Base-by-base conservation (phyloP, 2,329 filamentous ascomycete genomes). In the Ploettnerulaceae sp. region DNA sequence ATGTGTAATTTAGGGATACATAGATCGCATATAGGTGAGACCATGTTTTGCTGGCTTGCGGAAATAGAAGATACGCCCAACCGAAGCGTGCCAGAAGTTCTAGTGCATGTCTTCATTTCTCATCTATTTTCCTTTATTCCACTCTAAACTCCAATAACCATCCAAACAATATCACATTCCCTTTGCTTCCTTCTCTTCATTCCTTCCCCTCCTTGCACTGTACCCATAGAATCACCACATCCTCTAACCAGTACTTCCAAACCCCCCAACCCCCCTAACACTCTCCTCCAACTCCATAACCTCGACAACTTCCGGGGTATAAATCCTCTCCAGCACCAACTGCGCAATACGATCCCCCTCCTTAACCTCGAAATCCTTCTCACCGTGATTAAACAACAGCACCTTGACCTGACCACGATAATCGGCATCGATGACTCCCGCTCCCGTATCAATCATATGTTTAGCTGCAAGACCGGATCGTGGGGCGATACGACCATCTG, bases 381-480 rank as follows among this genome's bases (percentile, higher is more conserved):
- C 89, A 41, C 77, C 77, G 67, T 95, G 84, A 71, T 98, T 98
- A 69, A 97, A 97, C 42, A 98, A 79, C 57, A 98, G 76, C 20
- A 98, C 86, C 74, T 94, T 95, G 61, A 98, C 84, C 57, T 86
- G 86, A 15, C 93, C 93, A 26, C 93, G 80, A 73, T 98, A 98
- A 69, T 98, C 93, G 25, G 91, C 90, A 67, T 98, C 93, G 60
- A 98, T 97, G 55, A 98, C 93, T 45, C 93, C 93, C 0, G 93
- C 93, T 53, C 94, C 89, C 0, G 87, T 93, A 67, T 96, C 89
- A 66, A 98, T 97, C 70, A 90, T 93, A 71, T 97, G 82, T 73
- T 98, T 98, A 51, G 82, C 76, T 2, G 91, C 91, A 26, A 95
- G 82, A 37, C 89, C 89, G n/a, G 87, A 93, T 55, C 90, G 86